Evolutionary conservation across 306 rosid genomes (phyloP), one percentile per base, ranked within the genome.

Genomic region (Quercus alba): DNA sequence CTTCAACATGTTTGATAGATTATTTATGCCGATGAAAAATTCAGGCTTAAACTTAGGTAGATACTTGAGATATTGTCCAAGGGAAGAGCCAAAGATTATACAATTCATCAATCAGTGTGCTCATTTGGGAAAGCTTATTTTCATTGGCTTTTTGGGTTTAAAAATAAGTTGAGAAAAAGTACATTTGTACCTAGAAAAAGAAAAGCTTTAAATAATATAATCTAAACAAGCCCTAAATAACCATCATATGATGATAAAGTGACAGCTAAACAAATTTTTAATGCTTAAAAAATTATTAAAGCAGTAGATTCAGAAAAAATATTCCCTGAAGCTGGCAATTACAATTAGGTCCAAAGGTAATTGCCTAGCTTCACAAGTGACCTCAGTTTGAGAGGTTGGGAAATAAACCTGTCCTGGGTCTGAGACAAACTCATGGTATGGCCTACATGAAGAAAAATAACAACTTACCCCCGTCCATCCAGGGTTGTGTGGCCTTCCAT

Each of bases 391-490:
- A 28, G 28, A 72, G 76, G 28, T 59, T 56, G 54, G 63, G 75
- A 69, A 26, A 13, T 41, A 21, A 79, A 58, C 12, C n/a, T 4
- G 51, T 76, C 18, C 61, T 56, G 52, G 17, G 54, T 49, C 54
- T 41, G 52, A 73, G 12, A 75, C 52, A 44, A 52, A 38, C 56
- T 77, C 75, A 62, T 21, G 6, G 68, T 26, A 18, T 70, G 59
- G 8, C 33, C 70, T 69, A 79, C 15, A 35, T 55, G 54, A 3
- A 81, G 84, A 85, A 74, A 59, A 51, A 59, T 49, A 69, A 66
- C 33, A 63, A 89, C 90, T 83, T 88, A 93, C 98, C 82, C 98
- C 99, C 5, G 98, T 96, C 99, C 99, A 96, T 49, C 94, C 74
- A 55, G 93, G 98, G 83, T 91, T 96, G 85, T 90, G 98, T 28